Evolutionary conservation across 768 basidiomycete genomes (phyloP).

Genomic region (Ephemerocybe angulata): DNA sequence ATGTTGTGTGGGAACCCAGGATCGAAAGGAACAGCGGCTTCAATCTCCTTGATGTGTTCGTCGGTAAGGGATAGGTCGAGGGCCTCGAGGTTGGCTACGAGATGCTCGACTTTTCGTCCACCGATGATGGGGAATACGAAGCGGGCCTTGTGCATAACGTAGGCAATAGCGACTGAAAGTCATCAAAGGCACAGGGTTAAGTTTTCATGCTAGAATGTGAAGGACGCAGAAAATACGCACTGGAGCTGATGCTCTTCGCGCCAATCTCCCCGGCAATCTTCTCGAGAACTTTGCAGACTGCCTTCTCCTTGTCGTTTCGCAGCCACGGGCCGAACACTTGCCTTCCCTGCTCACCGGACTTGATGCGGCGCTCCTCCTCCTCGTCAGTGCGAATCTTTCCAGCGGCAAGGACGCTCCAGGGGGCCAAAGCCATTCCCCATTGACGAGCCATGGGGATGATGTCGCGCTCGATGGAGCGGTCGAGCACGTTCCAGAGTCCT

Average conservation of each 20-base stretch:
- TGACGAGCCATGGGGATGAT: too few relatives aligned
- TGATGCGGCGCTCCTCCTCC: not conserved
- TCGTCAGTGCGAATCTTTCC: conserved; percentile 51
- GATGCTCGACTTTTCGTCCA: conserved; percentile 39
- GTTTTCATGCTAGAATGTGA: too few relatives aligned
- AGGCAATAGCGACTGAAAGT: conserved; percentile 48
- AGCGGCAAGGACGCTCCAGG: too few relatives aligned
- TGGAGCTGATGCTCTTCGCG: conserved; percentile 38
- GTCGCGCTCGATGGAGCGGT: conserved; percentile 11
- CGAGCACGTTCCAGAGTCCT: conserved; percentile 11
- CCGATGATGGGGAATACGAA: too few relatives aligned
- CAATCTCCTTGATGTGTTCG: conserved; percentile 37
- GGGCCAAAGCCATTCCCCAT: too few relatives aligned
- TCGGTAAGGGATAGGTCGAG: conserved; percentile 35
- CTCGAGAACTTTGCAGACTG: conserved; percentile 38
- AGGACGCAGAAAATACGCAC: conserved; percentile 25
- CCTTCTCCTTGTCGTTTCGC: not conserved
- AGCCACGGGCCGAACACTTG: conserved; percentile 27
- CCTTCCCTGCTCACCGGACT: conserved; percentile 2
- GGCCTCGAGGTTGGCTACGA: conserved; percentile 40
- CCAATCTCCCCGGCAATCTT: conserved; percentile 45
- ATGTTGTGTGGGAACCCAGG: conserved; percentile 4
- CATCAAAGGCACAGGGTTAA: too few relatives aligned
- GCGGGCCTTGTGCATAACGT: conserved; percentile 46
- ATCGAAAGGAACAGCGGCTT: conserved; percentile 19